Evolutionary conservation across 352 stramenopile genomes (phyloP), one percentile per base, ranked within the genome.

Genomic region (Globisporangium iwayamae): DNA sequence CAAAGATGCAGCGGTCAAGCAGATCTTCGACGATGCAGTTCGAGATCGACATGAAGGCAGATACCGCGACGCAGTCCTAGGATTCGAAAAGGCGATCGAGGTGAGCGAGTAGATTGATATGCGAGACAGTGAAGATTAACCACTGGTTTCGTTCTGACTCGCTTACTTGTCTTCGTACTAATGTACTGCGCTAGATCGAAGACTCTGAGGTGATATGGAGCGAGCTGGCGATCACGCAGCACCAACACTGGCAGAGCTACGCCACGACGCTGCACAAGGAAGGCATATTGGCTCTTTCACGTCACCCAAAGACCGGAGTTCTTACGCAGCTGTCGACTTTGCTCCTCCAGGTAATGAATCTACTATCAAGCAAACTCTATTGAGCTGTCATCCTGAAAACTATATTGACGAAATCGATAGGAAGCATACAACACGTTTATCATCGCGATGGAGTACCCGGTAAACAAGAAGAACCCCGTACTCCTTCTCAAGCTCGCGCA

Each of bases 351-450:
- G 62, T 67, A 62, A 6, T 30, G 28, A 14, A 6, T 8, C 6
- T 30, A 6, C 2, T 6, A n/a, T 20, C 9, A 13, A 22, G 9
- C 9, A 30, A 43, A 41, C 16, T 11, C 18, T 28, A 51, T 2
- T n/a, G 45, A 57, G 14, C 7, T 41, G 18, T 8, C 22, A 32
- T 41, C 11, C 10, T 62, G 8, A 58, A 22, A 3, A 7, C 36
- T 41, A 8, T 46, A 6, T 48, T 9, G 32, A 22, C 39, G 41
- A 14, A n/a, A 52, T 47, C 13, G 25, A 3, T 67, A 93, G 73
- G 77, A 79, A 28, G 71, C 77, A 3, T 93, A 93, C 63, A 87
- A 86, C 58, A 82, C 79, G 1, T 93, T 91, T 41, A 79, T 93
- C 45, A 82, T 93, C 20, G 82, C 81, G 14, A 91, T 93, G 81